phyloP scores from a whole-genome alignment of 192 early-diverging fungal genomes.

The Gigaspora rosea region DNA sequence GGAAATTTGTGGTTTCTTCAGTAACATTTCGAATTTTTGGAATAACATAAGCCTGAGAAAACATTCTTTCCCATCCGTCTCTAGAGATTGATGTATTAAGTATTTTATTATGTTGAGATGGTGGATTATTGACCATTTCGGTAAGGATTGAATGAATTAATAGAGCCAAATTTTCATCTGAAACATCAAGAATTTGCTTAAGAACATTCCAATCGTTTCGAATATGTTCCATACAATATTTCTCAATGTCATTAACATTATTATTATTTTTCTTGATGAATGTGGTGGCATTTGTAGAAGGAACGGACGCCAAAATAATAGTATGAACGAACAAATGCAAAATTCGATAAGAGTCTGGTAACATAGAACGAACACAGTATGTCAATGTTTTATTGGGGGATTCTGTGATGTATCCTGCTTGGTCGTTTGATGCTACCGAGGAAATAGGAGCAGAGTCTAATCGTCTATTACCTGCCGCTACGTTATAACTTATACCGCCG shows the following conservation, averaged over 20 bases:
- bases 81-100: neutral
- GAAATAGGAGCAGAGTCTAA: neutral
- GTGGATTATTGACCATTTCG: neutral
- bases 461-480: neutral
- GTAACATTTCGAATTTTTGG: neutral
- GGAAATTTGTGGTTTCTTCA: neutral
- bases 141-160: conserved; percentile 8
- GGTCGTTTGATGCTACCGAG: neutral
- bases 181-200: neutral
- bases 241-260: neutral
- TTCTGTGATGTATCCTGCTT: conserved; percentile 18
- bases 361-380: neutral
- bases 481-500: neutral
- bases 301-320: neutral
- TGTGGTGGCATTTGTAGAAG: neutral
- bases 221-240: conserved; percentile 19
- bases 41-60: neutral
- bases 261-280: neutral
- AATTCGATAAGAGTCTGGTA: conserved; percentile 17
- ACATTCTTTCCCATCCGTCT: conserved; percentile 18
- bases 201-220: conserved; percentile 23
- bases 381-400: neutral
- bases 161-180: conserved; percentile 23
- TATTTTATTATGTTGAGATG: neutral
- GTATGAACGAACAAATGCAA: conserved; percentile 26